Evolutionary conservation across 805 yeast genomes (phyloP).

Genomic region (Hanseniaspora vineae): DNA sequence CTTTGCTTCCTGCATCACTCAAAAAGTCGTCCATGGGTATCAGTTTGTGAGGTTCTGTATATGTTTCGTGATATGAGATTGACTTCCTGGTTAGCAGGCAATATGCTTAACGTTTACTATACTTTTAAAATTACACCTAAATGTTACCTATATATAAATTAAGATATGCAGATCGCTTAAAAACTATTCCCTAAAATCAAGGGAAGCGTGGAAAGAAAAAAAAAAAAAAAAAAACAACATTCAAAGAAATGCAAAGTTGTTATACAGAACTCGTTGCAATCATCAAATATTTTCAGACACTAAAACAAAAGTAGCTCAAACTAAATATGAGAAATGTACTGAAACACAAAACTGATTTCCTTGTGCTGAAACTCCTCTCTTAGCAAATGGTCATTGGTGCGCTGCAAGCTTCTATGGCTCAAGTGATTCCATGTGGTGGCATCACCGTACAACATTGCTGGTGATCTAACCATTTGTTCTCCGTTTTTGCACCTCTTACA

Average conservation of each 20-base stretch:
- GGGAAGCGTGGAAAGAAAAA: not conserved
- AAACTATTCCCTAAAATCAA: not conserved
- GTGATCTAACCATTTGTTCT: constrained; percentile 49
- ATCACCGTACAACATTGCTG: constrained; percentile 93
- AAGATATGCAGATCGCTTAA: too few relatives aligned
- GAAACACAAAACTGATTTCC: constrained; percentile 79
- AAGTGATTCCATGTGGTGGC: constrained; percentile 96
- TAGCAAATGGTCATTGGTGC: constrained; percentile 66
- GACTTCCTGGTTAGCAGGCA: too few relatives aligned
- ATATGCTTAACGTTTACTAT: too few relatives aligned
- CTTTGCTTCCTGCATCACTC: constrained; percentile 57
- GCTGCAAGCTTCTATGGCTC: constrained; percentile 42
- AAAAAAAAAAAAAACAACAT: not conserved
- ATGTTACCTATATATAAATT: not conserved
- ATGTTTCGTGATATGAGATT: too few relatives aligned
- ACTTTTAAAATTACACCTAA: not conserved
- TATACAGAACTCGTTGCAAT: too few relatives aligned
- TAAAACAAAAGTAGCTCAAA: too few relatives aligned
- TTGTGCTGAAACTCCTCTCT: constrained; percentile 57
- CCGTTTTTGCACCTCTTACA: constrained; percentile 70
- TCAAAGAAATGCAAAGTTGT: not conserved
- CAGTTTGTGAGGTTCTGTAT: not conserved
- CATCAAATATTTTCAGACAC: too few relatives aligned
- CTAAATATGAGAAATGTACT: constrained; percentile 67
- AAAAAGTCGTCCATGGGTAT: constrained; percentile 28